Evolutionary conservation across 257 asterid species (phyloP), one percentile per base, ranked within the genome.

Genomic region (Jasminum sambac): DNA sequence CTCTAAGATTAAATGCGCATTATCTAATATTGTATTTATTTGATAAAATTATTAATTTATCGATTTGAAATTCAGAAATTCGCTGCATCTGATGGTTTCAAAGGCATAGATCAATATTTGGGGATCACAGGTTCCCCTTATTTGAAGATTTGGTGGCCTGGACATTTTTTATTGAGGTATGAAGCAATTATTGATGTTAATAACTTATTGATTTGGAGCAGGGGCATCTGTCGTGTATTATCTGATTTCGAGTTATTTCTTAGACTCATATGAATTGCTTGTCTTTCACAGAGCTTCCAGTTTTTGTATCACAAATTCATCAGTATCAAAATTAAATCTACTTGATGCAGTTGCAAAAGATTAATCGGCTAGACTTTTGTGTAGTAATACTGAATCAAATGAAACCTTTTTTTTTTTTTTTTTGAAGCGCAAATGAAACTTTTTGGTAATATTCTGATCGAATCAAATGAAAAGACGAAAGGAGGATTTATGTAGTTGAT

Each of bases 121-220:
- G 57, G 70, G 67, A 63, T 52, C 61, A 63, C 72, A 68, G 65
- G 48, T 24, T 19, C 36, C 13, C 63, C 62, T 17, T 37, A 25
- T 68, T 74, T 69, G 44, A 16, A 72, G 60, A 64, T 71, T 48
- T 61, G 24, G 42, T 48, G 74, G 63, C n/a, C 60, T 63, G 59
- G 67, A 74, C 74, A 48, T 61, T 50, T 71, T 46, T 38, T 37
- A 63, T 25, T 12, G 61, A n/a, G 11, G 25, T 48, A 17, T 16
- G 58, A 0, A 48, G 58, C 23, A 19, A 11, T 55, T n/a, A 11
- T 21, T 55, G 34, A 55, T 21, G 0, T 55, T 55, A 21, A 55
- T 55, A 48, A 14, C 21, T 38, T n/a, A 41, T 62, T 62, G 70
- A 50, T 48, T 39, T 7, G 42, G 30, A 63, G 12, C 0, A 23